Evolutionary conservation across 495 filamentous ascomycete genomes (phyloP).

Genomic region (Penicillium malachiteum): DNA sequence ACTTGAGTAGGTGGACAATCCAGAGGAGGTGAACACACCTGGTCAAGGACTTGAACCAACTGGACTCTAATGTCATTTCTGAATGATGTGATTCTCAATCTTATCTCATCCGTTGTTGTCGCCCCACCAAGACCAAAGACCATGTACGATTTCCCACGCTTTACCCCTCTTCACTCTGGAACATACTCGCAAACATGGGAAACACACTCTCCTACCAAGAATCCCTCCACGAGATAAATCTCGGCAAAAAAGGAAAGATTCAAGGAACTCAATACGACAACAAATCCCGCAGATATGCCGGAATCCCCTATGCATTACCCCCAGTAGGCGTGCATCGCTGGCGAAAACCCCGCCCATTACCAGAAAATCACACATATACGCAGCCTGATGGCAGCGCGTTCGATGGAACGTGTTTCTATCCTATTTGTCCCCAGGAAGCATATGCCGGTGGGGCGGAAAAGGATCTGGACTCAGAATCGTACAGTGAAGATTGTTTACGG

Average conservation of each 20-base stretch:
- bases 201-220: slow-evolving; percentile 14
- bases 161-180: background rate
- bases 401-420: slow-evolving; percentile 44
- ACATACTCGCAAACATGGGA: slow-evolving; percentile 8
- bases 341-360: slow-evolving; percentile 41
- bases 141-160: background rate
- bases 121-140: background rate
- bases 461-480: slow-evolving; percentile 12
- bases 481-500: slow-evolving; percentile 48
- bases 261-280: slow-evolving; percentile 23
- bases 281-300: slow-evolving; percentile 35
- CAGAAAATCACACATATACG: slow-evolving; percentile 32
- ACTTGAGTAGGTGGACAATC: too few species aligned
- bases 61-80: too few species aligned
- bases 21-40: too few species aligned
- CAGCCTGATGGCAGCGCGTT: slow-evolving; percentile 18
- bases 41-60: too few species aligned
- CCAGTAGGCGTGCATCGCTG: slow-evolving; percentile 42
- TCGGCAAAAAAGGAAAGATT: slow-evolving; percentile 10
- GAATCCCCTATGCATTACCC: slow-evolving; percentile 48
- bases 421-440: slow-evolving; percentile 43
- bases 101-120: too few species aligned
- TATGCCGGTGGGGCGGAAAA: slow-evolving; percentile 25
- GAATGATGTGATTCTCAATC: too few species aligned
- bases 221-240: slow-evolving; percentile 4